Percentiles rank a stretch among this genome's conserved stretches.
Evolutionary conservation across 768 basidiomycete genomes (phyloP).

Genomic region (Infundibulicybe gibba): DNA sequence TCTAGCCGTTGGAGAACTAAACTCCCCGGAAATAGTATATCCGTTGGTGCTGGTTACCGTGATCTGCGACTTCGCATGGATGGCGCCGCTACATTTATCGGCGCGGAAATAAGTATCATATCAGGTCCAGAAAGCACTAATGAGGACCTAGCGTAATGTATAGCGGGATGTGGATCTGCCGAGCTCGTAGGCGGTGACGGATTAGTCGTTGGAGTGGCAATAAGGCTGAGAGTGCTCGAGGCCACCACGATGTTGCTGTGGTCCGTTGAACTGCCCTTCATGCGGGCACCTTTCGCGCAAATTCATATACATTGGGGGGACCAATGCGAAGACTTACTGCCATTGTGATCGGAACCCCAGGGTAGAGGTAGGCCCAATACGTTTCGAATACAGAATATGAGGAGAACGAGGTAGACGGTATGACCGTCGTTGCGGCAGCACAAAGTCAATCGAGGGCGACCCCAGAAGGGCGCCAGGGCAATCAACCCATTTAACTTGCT

Average conservation of each 20-base stretch:
- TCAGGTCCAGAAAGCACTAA: not conserved
- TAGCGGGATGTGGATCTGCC: constrained; percentile 36
- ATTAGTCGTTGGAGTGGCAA: constrained; percentile 36
- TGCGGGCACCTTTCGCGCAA: constrained; percentile 30
- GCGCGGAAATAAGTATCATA: not conserved
- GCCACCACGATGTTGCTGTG: constrained; percentile 34
- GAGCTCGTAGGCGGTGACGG: constrained; percentile 34
- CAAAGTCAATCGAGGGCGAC: constrained; percentile 10
- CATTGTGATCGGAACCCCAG: constrained; percentile 45
- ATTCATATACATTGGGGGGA: not conserved
- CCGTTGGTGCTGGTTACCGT: constrained; percentile 31
- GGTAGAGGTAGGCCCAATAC: constrained; percentile 41
- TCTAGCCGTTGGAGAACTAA: constrained; percentile 33
- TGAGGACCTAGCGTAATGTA: constrained; percentile 35
- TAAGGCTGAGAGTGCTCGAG: constrained; percentile 34
- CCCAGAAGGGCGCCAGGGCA: constrained; percentile 5
- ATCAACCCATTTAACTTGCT: not conserved
- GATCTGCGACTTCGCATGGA: constrained; percentile 38
- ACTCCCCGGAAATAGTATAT: constrained; percentile 39
- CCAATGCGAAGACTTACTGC: constrained; percentile 23
- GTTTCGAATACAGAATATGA: constrained; percentile 31
- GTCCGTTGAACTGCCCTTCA: constrained; percentile 36
- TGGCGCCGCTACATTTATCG: constrained; percentile 24
- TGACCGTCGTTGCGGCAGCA: constrained; percentile 30
- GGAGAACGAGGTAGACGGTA: constrained; percentile 37